Percentiles rank a stretch among this genome's conserved stretches.
These are phyloP conservation scores for cucumber (Cucumis sativus) DNA, from an alignment of 306 rosid species.

Conservation along the genomic window Cucumber_9930_V3 NC_026660.2:10884001-10884500, in stretches of 20 bases:
- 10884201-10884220: not conserved
- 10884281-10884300: too few species aligned
- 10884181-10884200: not conserved
- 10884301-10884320: too few species aligned
- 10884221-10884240: too few species aligned
- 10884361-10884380: too few species aligned
- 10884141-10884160: not conserved
- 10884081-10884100: not conserved
- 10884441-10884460: too few species aligned
- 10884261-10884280: too few species aligned
- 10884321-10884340: too few species aligned
- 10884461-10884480: constrained; percentile 14
- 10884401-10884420: too few species aligned
- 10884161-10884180: not conserved
- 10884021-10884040: not conserved
- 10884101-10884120: not conserved
- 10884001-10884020: not conserved
- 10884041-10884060: not conserved
- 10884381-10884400: too few species aligned
- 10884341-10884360: too few species aligned
- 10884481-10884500: constrained; percentile 86
- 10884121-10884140: not conserved
- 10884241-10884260: too few species aligned
- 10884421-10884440: too few species aligned
- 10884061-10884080: not conserved